A percentile compares a stretch with the other conserved stretches of the same genome.
These are phyloP conservation scores for Lichtheimia ramosa DNA, from an alignment of 371 early-diverging fungal species.

Conservation along the genomic window DNA sequence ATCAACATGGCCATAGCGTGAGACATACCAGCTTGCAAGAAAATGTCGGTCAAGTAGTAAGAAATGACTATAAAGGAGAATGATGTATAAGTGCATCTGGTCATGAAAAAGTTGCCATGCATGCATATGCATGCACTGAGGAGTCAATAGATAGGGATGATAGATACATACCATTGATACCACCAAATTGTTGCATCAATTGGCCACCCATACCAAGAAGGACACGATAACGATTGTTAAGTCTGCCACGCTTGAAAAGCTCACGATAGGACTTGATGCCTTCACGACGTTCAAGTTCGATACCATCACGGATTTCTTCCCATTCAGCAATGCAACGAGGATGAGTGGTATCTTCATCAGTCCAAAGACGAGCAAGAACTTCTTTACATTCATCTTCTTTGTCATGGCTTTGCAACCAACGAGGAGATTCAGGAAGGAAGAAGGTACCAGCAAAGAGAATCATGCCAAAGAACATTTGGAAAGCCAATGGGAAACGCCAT, in stretches of 20 bases:
- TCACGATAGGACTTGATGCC: slow-evolving; percentile 44
- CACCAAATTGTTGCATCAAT: slow-evolving; percentile 49
- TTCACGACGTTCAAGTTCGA: slow-evolving; percentile 47
- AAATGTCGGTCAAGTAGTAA: slow-evolving; percentile 48
- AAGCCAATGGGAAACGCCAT: slow-evolving; percentile 51
- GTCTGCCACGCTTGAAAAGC: slow-evolving; percentile 42
- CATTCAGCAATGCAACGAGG: slow-evolving; percentile 49
- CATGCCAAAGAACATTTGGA: slow-evolving; percentile 45
- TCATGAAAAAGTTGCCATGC: neutral
- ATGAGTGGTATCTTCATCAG: slow-evolving; percentile 42
- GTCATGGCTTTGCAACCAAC: slow-evolving; percentile 57
- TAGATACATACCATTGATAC: slow-evolving; percentile 32
- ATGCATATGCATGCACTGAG: slow-evolving; percentile 3
- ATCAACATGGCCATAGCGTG: slow-evolving; percentile 44
- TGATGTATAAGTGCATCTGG: neutral
- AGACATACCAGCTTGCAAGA: slow-evolving; percentile 44
- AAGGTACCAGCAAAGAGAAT: slow-evolving; percentile 41
- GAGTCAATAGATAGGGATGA: slow-evolving; percentile 10
- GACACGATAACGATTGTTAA: slow-evolving; percentile 54
- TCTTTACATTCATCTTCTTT: slow-evolving; percentile 37
- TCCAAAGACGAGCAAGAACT: slow-evolving; percentile 42
- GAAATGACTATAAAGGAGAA: slow-evolving; percentile 22
- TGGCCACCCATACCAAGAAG: slow-evolving; percentile 54
- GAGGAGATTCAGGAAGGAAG: slow-evolving; percentile 58
- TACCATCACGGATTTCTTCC: slow-evolving; percentile 49